A percentile compares a stretch with the other conserved stretches of the same genome.
phyloP scores from a whole-genome alignment of 169 alveolate genomes.

The Plasmodium coatneyi region DNA sequence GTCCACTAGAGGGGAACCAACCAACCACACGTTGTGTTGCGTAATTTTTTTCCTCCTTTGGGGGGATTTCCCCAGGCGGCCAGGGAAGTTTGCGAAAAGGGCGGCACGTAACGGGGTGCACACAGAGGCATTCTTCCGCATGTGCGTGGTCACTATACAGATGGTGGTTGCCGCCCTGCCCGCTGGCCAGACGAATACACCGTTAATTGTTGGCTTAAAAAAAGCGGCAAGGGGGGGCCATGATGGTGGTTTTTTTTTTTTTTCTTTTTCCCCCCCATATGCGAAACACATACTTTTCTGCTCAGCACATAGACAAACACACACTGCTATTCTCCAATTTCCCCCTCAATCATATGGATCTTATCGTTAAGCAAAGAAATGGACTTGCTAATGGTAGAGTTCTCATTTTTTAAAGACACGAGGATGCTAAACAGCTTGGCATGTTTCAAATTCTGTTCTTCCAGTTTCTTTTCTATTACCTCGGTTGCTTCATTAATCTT shows the following conservation, averaged over 20 bases:
- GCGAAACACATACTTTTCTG: background rate
- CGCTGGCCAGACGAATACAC: background rate
- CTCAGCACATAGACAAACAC: background rate
- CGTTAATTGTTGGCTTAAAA: background rate
- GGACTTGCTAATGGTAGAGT: constrained; percentile 14
- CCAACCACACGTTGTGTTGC: background rate
- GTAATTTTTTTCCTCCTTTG: background rate
- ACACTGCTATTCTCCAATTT: constrained; percentile 27
- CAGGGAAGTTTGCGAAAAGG: background rate
- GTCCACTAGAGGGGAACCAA: background rate
- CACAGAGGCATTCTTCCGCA: background rate
- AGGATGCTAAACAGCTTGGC: constrained; percentile 31
- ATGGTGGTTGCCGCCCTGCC: background rate
- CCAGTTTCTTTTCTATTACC: constrained; percentile 16
- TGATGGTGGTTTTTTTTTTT: background rate
- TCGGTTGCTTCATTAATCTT: constrained; percentile 13
- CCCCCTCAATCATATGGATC: constrained; percentile 34
- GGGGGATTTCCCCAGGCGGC: background rate
- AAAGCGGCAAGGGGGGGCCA: background rate
- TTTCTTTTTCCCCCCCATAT: background rate
- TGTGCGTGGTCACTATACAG: no score
- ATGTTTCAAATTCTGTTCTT: constrained; percentile 42
- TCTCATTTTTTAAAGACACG: constrained; percentile 37
- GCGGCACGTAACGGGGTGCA: background rate
- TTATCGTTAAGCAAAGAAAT: constrained; percentile 35